Conservation (phyloP, 805 yeast genomes). For the Barnettozyma sp. region DNA sequence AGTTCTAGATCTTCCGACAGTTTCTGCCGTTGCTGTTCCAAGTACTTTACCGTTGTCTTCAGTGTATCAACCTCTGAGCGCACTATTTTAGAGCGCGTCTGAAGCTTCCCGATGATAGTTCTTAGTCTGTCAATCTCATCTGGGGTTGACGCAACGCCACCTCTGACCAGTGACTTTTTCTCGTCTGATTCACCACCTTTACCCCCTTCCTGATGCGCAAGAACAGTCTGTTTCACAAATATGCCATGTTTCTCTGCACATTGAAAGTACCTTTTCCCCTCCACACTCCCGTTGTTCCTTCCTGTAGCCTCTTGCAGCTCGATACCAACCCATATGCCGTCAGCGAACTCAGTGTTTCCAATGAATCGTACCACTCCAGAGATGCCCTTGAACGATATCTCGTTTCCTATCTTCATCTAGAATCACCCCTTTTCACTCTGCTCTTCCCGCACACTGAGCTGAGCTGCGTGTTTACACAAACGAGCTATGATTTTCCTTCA, state of each 20-base stretch:
- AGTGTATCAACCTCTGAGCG: slow-evolving; percentile 27
- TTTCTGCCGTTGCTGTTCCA: neutral
- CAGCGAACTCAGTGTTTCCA: slow-evolving; percentile 52
- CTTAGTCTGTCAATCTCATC: slow-evolving; percentile 16
- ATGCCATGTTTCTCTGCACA: slow-evolving; percentile 49
- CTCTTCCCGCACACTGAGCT: neutral
- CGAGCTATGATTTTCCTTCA: neutral
- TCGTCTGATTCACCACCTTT: neutral
- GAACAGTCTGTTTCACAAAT: slow-evolving; percentile 39
- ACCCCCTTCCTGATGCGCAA: slow-evolving; percentile 12
- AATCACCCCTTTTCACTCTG: too few species aligned
- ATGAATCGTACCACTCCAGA: slow-evolving; percentile 42
- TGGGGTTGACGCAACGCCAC: too few species aligned
- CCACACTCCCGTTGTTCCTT: slow-evolving; percentile 71
- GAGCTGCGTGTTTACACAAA: neutral
- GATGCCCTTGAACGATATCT: slow-evolving; percentile 15
- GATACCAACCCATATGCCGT: slow-evolving; percentile 75
- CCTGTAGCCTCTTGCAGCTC: slow-evolving; percentile 73
- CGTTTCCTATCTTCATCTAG: slow-evolving; percentile 14
- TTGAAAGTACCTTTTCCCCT: slow-evolving; percentile 51
- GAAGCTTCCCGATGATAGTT: slow-evolving; percentile 37
- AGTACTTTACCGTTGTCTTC: slow-evolving; percentile 4
- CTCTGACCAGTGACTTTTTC: too few species aligned
- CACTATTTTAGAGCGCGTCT: slow-evolving; percentile 35
- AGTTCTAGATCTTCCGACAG: slow-evolving; percentile 26